Percentiles rank a stretch among this genome's conserved stretches.
These are phyloP conservation scores for Peziza echinospora DNA, from an alignment of 495 filamentous ascomycete genomes.

Conservation along the genomic window DNA sequence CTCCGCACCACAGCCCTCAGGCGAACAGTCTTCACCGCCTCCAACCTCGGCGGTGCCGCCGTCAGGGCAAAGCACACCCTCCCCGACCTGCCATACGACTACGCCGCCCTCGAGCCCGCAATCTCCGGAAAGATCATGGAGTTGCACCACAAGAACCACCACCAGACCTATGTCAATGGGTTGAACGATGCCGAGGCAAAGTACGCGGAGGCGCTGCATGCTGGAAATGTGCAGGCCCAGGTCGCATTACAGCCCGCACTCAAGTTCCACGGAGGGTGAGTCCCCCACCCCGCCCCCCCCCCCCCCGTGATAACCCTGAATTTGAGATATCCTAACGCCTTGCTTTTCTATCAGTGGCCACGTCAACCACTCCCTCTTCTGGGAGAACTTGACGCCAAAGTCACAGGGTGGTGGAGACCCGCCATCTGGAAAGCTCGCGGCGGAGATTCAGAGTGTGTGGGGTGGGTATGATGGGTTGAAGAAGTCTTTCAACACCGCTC, in stretches of 20 bases:
- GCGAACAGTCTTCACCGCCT: constrained; percentile 20
- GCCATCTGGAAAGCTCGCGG: constrained; percentile 35
- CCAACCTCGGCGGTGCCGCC: constrained; percentile 41
- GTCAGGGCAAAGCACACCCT: constrained; percentile 74
- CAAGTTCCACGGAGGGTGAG: constrained; percentile 72
- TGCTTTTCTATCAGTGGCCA: constrained; percentile 39
- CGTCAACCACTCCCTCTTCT: constrained; percentile 87
- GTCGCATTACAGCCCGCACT: constrained; percentile 67
- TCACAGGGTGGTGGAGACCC: constrained; percentile 48
- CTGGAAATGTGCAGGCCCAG: constrained; percentile 40
- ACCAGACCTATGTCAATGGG: constrained; percentile 57
- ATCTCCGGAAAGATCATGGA: constrained; percentile 99
- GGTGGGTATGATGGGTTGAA: constrained; percentile 56
- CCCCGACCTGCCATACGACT: constrained; percentile 83
- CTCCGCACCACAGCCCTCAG: constrained; percentile 27
- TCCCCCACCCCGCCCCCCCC: background rate
- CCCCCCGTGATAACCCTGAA: background rate
- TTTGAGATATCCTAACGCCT: background rate
- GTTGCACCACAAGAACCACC: constrained; percentile 60
- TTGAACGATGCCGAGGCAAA: constrained; percentile 43
- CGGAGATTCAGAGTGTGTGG: constrained; percentile 56
- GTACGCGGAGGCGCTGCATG: constrained; percentile 34
- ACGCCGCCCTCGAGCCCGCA: constrained; percentile 76
- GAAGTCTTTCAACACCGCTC: constrained; percentile 61
- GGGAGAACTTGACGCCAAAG: constrained; percentile 87